Evolutionary conservation across 495 filamentous ascomycete species (phyloP), one percentile per base, ranked within the genome.

Genomic region (Annulohypoxylon moriforme): DNA sequence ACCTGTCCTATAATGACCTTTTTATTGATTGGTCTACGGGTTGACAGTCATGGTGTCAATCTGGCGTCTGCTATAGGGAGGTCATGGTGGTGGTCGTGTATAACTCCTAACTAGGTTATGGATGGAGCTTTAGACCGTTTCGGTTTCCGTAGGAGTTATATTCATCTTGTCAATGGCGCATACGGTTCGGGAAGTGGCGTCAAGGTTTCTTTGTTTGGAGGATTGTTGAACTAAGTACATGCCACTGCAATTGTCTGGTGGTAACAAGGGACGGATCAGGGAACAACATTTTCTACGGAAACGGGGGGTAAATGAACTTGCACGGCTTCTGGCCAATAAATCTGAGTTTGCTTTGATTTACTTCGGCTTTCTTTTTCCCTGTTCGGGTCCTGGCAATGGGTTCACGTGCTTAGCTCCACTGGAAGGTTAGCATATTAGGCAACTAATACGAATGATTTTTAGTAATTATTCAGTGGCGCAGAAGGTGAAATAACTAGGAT

Each of bases 1-100:
- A 11, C 78, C 78, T 0, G 64, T 63, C 24, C 67, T 79, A 10
- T 79, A 68, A 42, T 58, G 8, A 10, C 7, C 7, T 31, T 11
- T 3, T 18, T 55, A 9, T 34, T 34, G 50, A 1, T 5, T 20
- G 4, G 4, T 20, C 1, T 4, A 40, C 20, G 16, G 4, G 11
- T 5, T 14, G 6, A 29, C 49, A 31, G 20, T 16, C n/a, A 22
- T 20, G 27, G 27, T 10, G n/a, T 34, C 50, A 6, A 22, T 10
- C 38, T n/a, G 34, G n/a, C n/a, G 31, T 18, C 25, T 22, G 2
- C 14, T 4, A 38, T 38, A 14, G 27, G 16, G 8, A 40, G 36
- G 6, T 9, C 36, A 13, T n/a, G 20, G 36, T 8, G 14, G 40
- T 20, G 18, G 33, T 29, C 2, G 27, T 34, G n/a, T 20, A 8